phyloP scores from a whole-genome alignment of 306 rosid genomes.

The Dalbergia cultrata region DNA sequence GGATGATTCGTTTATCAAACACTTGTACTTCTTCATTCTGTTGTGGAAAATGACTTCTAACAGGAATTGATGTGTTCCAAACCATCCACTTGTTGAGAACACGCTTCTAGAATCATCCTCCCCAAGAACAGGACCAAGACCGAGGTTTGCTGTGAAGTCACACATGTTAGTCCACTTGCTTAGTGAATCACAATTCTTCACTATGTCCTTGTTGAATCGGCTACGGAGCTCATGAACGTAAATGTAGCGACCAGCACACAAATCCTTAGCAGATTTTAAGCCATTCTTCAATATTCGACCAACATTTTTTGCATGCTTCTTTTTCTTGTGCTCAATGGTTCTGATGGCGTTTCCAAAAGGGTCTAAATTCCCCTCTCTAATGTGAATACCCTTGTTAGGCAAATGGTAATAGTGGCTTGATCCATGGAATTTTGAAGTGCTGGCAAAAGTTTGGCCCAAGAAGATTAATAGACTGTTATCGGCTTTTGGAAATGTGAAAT shows the following conservation, averaged over 20 bases:
- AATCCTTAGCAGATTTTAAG: constrained; percentile 17
- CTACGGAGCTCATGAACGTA: constrained; percentile 60
- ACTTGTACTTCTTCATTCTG: constrained; percentile 61
- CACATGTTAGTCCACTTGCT: constrained; percentile 73
- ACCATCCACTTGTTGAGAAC: constrained; percentile 52
- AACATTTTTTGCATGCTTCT: not conserved
- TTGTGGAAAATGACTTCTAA: constrained; percentile 70
- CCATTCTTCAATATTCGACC: not conserved
- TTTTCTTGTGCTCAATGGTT: not conserved
- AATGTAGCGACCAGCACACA: constrained; percentile 61
- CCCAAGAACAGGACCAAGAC: constrained; percentile 61
- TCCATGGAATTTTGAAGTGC: not conserved
- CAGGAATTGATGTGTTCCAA: constrained; percentile 68
- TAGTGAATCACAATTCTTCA: constrained; percentile 54
- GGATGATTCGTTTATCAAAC: constrained; percentile 63
- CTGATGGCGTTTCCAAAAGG: not conserved
- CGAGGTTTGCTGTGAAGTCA: constrained; percentile 52
- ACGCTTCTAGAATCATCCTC: too few species aligned
- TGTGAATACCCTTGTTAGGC: not conserved
- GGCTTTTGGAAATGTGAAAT: constrained; percentile 3
- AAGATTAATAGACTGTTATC: not conserved
- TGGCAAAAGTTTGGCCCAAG: constrained; percentile 5
- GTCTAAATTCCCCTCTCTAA: not conserved
- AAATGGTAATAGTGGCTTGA: not conserved
- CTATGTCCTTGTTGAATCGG: constrained; percentile 60